phyloP scores from a whole-genome alignment of 2,329 filamentous ascomycete genomes.

The Cladosporium oxysporum region DNA sequence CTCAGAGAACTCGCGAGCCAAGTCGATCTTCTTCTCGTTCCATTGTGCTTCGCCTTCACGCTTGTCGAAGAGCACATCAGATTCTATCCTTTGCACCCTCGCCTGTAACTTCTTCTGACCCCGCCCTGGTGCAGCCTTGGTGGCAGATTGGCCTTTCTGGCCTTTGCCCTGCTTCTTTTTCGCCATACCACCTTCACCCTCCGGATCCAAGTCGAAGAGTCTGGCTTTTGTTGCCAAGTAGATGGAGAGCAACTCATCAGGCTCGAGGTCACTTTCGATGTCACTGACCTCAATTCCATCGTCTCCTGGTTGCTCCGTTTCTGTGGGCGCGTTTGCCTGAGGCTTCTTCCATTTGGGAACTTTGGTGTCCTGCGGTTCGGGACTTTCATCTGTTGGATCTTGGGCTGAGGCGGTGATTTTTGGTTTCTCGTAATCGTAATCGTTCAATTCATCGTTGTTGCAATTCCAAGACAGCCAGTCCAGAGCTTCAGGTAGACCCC shows the following conservation, averaged over 20 bases:
- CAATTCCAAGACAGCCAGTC: slow-evolving; percentile 89
- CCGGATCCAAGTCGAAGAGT: slow-evolving; percentile 49
- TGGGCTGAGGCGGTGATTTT: slow-evolving; percentile 20
- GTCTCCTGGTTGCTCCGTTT: slow-evolving; percentile 17
- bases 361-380: slow-evolving; percentile 15
- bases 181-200: slow-evolving; percentile 18
- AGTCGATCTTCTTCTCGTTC: slow-evolving; percentile 45
- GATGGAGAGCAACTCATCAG: slow-evolving; percentile 61
- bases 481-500: slow-evolving; percentile 83
- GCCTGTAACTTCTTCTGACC: slow-evolving; percentile 67
- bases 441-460: slow-evolving; percentile 38
- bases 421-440: slow-evolving; percentile 37
- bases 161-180: slow-evolving; percentile 41
- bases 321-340: neutral
- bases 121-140: slow-evolving; percentile 36
- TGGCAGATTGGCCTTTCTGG: slow-evolving; percentile 29
- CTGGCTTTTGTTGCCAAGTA: slow-evolving; percentile 73
- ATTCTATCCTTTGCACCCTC: slow-evolving; percentile 76
- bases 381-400: slow-evolving; percentile 7
- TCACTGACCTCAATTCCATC: slow-evolving; percentile 48
- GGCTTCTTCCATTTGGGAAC: slow-evolving; percentile 14
- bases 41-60: slow-evolving; percentile 49
- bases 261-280: slow-evolving; percentile 52
- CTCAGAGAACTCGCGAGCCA: slow-evolving; percentile 44
- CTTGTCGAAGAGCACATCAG: slow-evolving; percentile 55